phyloP scores from a whole-genome alignment of 768 basidiomycete species.

The Podaxis carcinomalis region DNA sequence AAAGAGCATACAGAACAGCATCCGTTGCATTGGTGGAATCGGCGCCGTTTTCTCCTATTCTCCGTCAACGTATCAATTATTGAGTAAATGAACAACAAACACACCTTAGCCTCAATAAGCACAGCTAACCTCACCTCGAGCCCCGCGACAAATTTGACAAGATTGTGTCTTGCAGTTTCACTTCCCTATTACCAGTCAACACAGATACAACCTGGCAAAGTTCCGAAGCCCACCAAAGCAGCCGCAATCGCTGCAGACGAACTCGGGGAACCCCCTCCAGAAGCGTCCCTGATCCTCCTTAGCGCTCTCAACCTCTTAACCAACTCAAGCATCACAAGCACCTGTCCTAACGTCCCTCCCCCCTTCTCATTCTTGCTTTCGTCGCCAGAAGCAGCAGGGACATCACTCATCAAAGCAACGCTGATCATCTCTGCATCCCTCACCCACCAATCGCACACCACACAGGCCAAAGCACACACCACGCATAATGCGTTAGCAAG shows the following conservation, averaged over 20 bases:
- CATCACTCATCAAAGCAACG: conserved; percentile 60
- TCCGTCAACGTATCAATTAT: conserved; percentile 2
- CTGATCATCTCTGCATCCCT: conserved; percentile 72
- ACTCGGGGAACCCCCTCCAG: background rate
- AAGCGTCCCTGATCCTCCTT: conserved; percentile 35
- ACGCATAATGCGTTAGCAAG: conserved; percentile 56
- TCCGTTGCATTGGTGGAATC: conserved; percentile 53
- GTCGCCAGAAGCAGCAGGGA: conserved; percentile 16
- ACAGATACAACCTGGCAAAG: background rate
- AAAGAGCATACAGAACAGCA: conserved; percentile 58
- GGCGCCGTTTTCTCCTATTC: conserved; percentile 48
- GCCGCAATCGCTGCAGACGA: background rate
- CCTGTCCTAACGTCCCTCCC: conserved; percentile 44
- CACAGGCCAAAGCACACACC: conserved; percentile 45
- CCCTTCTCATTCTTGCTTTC: conserved; percentile 30
- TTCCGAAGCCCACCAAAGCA: conserved; percentile 24
- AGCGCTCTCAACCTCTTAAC: conserved; percentile 45
- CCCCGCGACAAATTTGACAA: conserved; percentile 42
- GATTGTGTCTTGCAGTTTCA: conserved; percentile 27
- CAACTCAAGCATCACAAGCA: conserved; percentile 57
- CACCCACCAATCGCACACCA: conserved; percentile 62
- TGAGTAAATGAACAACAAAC: conserved; percentile 3
- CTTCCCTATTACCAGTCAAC: conserved; percentile 18
- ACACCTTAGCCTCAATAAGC: conserved; percentile 55
- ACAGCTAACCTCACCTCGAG: conserved; percentile 55